Base-by-base conservation (phyloP, 2,329 filamentous ascomycete genomes). In the Elsinoe australis region DNA sequence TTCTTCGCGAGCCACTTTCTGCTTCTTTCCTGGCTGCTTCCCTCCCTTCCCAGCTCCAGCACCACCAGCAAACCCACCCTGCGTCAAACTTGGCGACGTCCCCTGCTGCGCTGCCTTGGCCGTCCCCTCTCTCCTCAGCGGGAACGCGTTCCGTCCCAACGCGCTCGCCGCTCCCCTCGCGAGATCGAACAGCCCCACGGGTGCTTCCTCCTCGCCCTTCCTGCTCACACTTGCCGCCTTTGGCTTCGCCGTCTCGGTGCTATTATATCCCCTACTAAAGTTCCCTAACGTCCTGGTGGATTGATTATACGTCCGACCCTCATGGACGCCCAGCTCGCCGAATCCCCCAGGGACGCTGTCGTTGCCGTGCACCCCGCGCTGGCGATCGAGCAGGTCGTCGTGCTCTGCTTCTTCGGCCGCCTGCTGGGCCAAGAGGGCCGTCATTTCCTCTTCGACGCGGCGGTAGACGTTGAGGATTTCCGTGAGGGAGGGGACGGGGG, bases 401-500 rank as follows among this genome's bases (percentile, higher is more conserved):
- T 84, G 87, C 1, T 77, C 79, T n/a, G 74, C 70, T 58, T 87
- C 85, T 33, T 76, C 76, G 49, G 76, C 78, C 3, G 77, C 76
- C 57, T 90, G 85, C 26, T 80, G 75, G 42, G 75, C 75, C 10
- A 86, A 71, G 2, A 83, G 73, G 0, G 74, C 72, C 44, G 82
- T 81, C 44, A 87, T 77, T 60, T 90, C 84, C 57, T 87, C 82
- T 59, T 94, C 86, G 54, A 84, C 88, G 35, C 83, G 75, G 9
- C 83, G 78, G 71, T 85, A 92, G 1, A 79, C 80, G 42, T 79
- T 81, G 2, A 92, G 68, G 10, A 92, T 84, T 54, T 87, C 83
- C 51, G 85, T 80, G 0, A 92, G 72, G 9, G 83, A 79, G 0
- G 74, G 69, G 0, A 79, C 67, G 1, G 86, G 87, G 0, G 85